Percentiles rank a stretch among this genome's conserved stretches.
Evolutionary conservation across 176 grass and related monocot genomes (phyloP).

Genomic region (Leersia perrieri): DNA sequence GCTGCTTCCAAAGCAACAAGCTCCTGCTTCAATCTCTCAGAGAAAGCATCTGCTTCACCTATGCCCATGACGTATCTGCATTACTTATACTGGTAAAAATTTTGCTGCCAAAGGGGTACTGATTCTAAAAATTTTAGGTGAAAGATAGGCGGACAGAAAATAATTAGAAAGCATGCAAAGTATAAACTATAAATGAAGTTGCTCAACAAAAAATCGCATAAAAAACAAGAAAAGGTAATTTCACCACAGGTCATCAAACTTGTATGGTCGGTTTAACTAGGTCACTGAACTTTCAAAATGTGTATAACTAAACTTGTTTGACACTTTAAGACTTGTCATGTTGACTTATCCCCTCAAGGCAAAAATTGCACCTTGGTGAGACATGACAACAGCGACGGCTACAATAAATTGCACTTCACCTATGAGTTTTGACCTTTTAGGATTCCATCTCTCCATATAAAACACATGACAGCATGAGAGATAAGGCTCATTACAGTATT

Average conservation of each 20-base stretch:
- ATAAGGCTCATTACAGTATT: background rate
- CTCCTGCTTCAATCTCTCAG: slow-evolving; percentile 94
- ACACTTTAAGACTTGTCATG: background rate
- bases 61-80: slow-evolving; percentile 99
- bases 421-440: background rate
- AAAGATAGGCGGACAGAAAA: slow-evolving; percentile 12
- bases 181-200: slow-evolving; percentile 7
- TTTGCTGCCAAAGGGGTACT: background rate
- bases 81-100: slow-evolving; percentile 32
- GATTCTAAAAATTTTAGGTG: slow-evolving; percentile 21
- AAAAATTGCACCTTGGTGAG: background rate
- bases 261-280: background rate
- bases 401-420: background rate
- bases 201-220: no score
- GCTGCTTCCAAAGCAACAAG: slow-evolving; percentile 91
- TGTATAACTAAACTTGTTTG: background rate
- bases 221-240: no score
- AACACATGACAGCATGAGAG: background rate
- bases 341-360: background rate
- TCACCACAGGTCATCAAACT: background rate
- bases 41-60: slow-evolving; percentile 97
- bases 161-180: slow-evolving; percentile 1
- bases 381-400: background rate
- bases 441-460: background rate
- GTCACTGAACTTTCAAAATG: background rate